A percentile compares a stretch with the other conserved stretches of the same genome.
These are phyloP conservation scores for Phaeosphaeriaceae sp. DNA, from an alignment of 2,329 filamentous ascomycete species.

Conservation along the genomic window DNA sequence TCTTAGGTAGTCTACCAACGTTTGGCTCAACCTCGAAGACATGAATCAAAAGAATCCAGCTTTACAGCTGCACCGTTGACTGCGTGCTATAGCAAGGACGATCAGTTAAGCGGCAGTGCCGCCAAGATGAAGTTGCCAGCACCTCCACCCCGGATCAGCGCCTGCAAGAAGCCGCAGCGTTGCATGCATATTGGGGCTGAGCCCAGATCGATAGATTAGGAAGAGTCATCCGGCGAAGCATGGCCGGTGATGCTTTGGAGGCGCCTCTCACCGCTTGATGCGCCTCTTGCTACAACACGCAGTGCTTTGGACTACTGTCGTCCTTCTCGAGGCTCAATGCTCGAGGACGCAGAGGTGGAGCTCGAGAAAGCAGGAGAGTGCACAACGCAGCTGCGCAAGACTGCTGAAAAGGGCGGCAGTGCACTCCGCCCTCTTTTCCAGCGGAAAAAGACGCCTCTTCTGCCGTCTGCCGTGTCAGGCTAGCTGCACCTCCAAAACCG, in stretches of 20 bases:
- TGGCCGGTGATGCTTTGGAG: background rate
- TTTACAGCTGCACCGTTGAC: too few species aligned
- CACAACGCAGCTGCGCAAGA: background rate
- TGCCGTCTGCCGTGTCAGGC: conserved; percentile 24
- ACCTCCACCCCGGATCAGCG: background rate
- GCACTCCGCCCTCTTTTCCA: conserved; percentile 36
- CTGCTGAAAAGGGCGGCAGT: conserved; percentile 32
- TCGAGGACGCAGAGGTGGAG: background rate
- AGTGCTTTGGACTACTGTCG: background rate
- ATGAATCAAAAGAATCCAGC: too few species aligned
- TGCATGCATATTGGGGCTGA: background rate
- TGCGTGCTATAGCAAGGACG: too few species aligned
- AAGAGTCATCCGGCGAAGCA: background rate
- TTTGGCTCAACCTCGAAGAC: background rate
- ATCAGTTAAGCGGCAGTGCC: conserved; percentile 8
- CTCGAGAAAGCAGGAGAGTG: background rate
- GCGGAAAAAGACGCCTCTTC: conserved; percentile 21
- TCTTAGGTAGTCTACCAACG: too few species aligned
- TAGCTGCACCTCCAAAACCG: conserved; percentile 28
- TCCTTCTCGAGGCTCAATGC: background rate
- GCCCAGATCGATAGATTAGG: conserved; percentile 1
- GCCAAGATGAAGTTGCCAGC: conserved; percentile 15
- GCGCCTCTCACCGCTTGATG: conserved; percentile 19
- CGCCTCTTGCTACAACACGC: background rate
- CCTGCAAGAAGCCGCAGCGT: background rate